Conservation (phyloP, 768 basidiomycete genomes). For the Suillus brevipes region DNA sequence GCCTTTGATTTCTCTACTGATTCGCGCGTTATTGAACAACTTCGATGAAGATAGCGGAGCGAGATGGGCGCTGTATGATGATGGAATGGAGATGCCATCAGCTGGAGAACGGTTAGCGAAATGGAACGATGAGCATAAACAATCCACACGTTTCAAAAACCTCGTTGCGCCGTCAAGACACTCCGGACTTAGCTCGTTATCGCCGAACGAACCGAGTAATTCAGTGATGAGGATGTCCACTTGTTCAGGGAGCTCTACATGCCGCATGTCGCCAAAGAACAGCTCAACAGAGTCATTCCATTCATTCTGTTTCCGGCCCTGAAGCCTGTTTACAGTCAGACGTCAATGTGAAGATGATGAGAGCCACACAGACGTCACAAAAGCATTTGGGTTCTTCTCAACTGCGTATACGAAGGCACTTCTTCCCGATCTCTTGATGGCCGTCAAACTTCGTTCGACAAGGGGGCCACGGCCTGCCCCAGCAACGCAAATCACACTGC, state of each 20-base stretch:
- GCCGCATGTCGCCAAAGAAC: constrained; percentile 94
- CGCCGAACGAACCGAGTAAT: constrained; percentile 94
- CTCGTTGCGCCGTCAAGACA: constrained; percentile 95
- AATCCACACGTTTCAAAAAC: constrained; percentile 75
- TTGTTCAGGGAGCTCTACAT: constrained; percentile 76
- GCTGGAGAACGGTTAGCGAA: constrained; percentile 46
- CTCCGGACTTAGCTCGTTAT: constrained; percentile 97
- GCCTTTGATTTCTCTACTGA: constrained; percentile 64
- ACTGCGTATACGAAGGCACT: constrained; percentile 78
- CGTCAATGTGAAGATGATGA: constrained; percentile 11
- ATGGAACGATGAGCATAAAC: constrained; percentile 1
- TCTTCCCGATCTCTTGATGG: constrained; percentile 65
- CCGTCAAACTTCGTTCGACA: constrained; percentile 79
- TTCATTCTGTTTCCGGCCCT: constrained; percentile 76
- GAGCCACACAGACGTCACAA: constrained; percentile 73
- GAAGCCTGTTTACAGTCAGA: constrained; percentile 55
- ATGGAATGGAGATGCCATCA: constrained; percentile 92
- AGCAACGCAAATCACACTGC: constrained; percentile 83
- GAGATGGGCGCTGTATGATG: constrained; percentile 92
- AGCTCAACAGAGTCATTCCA: constrained; percentile 83
- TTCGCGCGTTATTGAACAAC: constrained; percentile 79
- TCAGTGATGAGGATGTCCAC: constrained; percentile 96
- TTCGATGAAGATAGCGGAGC: constrained; percentile 95
- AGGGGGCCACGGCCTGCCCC: constrained; percentile 96
- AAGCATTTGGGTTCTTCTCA: constrained; percentile 97